Percentiles rank a stretch among this genome's conserved stretches.
These are phyloP conservation scores for Paxillus ammoniavirescens DNA, from an alignment of 768 basidiomycete genomes.

Conservation along the genomic window DNA sequence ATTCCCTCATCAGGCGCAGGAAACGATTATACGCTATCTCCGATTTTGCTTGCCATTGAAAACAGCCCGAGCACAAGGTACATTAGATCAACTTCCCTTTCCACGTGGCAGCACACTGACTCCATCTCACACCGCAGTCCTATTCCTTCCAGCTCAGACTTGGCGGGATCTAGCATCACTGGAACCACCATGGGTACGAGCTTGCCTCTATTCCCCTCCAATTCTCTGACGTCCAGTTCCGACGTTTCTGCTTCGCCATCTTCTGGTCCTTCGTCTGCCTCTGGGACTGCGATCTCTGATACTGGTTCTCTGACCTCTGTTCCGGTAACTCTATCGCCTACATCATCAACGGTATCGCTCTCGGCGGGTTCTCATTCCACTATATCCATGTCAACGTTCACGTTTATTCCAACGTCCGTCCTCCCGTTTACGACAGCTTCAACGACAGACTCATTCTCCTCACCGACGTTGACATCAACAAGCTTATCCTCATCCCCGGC, in stretches of 20 bases:
- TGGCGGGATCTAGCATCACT: conserved; percentile 1
- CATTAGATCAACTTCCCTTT: background rate
- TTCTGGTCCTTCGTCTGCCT: background rate
- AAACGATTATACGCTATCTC: background rate
- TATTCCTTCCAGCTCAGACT: background rate
- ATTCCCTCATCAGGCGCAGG: conserved; percentile 3
- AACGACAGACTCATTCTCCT: background rate
- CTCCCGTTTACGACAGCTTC: background rate
- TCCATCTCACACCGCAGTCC: background rate
- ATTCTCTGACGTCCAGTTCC: conserved; percentile 16
- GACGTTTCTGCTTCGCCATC: conserved; percentile 5
- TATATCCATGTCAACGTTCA: conserved; percentile 1
- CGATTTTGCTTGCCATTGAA: background rate
- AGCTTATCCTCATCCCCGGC: background rate
- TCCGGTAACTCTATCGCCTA: background rate
- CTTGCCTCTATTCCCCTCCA: conserved; percentile 1
- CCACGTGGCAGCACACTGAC: conserved; percentile 1
- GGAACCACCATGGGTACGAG: conserved; percentile 19
- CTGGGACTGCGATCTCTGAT: background rate
- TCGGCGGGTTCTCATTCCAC: background rate
- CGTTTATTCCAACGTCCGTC: background rate
- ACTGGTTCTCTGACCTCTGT: background rate
- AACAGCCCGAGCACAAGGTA: conserved; percentile 10
- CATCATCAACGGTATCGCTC: background rate
- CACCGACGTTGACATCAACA: conserved; percentile 1